These are phyloP conservation scores for Amylocarpus encephaloides DNA, from an alignment of 2,329 filamentous ascomycete species.

Conservation along the genomic window DNA sequence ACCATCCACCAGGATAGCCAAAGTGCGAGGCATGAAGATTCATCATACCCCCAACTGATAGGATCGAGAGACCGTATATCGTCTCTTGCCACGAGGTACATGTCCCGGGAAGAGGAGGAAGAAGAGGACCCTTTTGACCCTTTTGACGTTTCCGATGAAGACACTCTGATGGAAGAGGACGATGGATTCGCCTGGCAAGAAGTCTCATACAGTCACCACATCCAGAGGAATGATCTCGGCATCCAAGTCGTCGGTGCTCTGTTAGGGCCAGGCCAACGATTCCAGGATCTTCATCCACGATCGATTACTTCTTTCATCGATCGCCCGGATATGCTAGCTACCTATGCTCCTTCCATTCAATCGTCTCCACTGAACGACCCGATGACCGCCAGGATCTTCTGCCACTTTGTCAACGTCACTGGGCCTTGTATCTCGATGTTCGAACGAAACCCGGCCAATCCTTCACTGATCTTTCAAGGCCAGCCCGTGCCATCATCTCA, in stretches of 20 bases:
- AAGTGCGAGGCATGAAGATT: too few species aligned
- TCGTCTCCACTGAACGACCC: slow-evolving; percentile 73
- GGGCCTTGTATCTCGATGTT: slow-evolving; percentile 82
- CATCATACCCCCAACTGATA: too few species aligned
- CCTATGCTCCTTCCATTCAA: slow-evolving; percentile 58
- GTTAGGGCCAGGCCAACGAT: slow-evolving; percentile 24
- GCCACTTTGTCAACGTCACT: slow-evolving; percentile 86
- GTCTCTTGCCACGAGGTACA: too few species aligned
- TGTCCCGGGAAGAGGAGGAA: neutral
- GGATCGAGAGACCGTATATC: too few species aligned
- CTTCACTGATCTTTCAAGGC: slow-evolving; percentile 58
- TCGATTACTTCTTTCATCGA: slow-evolving; percentile 41
- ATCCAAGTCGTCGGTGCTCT: slow-evolving; percentile 23
- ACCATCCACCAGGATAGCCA: too few species aligned
- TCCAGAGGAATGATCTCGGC: slow-evolving; percentile 25
- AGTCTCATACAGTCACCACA: slow-evolving; percentile 35
- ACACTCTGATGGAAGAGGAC: slow-evolving; percentile 57
- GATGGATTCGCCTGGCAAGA: slow-evolving; percentile 35
- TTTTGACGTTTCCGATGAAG: slow-evolving; percentile 51
- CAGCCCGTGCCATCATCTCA: slow-evolving; percentile 55
- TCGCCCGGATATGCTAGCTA: slow-evolving; percentile 47
- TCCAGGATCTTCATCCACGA: slow-evolving; percentile 33
- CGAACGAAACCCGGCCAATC: slow-evolving; percentile 73
- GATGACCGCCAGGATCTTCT: slow-evolving; percentile 76
- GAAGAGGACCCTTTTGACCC: slow-evolving; percentile 30